phyloP scores from a whole-genome alignment of 208 protist species.

The Trypanosoma caninum region DNA sequence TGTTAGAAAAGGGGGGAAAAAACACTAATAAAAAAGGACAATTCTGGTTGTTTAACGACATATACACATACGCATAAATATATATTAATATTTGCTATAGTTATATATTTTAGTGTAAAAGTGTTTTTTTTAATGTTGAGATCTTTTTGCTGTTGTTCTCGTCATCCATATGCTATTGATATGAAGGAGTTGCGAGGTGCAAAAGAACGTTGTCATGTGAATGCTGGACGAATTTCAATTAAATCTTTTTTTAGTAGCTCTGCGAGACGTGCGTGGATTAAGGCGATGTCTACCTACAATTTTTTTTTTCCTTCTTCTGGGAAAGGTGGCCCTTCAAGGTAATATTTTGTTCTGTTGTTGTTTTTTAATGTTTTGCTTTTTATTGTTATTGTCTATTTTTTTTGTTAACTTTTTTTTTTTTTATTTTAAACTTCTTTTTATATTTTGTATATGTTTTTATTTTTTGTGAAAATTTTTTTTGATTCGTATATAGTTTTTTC shows the following conservation, averaged over 20 bases:
- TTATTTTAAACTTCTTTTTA: neutral
- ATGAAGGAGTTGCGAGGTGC: conserved; percentile 20
- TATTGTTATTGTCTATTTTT: neutral
- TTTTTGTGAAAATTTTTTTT: conserved; percentile 28
- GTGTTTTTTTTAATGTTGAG: conserved; percentile 13
- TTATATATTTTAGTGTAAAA: no score
- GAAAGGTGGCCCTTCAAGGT: conserved; percentile 13
- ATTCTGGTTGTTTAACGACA: no score
- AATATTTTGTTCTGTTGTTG: neutral
- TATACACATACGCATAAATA: no score
- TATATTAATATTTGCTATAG: no score
- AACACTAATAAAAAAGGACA: no score
- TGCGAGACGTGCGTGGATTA: conserved; percentile 6
- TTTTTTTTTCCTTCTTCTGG: conserved; percentile 22
- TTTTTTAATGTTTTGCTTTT: neutral
- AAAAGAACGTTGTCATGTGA: neutral
- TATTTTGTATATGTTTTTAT: conserved; percentile 17
- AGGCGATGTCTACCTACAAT: conserved; percentile 20
- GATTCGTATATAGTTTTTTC: neutral
- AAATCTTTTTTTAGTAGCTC: neutral
- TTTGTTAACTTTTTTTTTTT: neutral
- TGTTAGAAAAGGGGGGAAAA: no score
- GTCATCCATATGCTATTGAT: conserved; percentile 61
- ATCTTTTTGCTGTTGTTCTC: neutral
- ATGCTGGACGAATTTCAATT: neutral